Percentiles rank a stretch among this genome's conserved stretches.
Evolutionary conservation across 768 basidiomycete species (phyloP).

Genomic region (Suillus brevipes): DNA sequence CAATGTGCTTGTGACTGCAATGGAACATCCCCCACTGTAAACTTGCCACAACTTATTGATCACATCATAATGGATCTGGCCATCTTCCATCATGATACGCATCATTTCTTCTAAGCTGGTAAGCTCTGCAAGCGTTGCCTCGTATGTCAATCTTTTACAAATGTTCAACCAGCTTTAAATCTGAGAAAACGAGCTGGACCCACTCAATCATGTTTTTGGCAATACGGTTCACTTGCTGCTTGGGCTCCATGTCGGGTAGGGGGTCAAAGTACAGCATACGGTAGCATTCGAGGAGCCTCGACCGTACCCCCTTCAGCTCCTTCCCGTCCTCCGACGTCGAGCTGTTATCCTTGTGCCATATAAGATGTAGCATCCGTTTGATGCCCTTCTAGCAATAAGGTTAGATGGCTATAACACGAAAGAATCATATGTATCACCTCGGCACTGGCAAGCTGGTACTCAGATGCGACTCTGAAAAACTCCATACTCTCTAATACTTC

Average conservation of each 20-base stretch:
- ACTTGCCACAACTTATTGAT: constrained; percentile 94
- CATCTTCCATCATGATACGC: constrained; percentile 93
- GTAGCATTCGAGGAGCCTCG: constrained; percentile 87
- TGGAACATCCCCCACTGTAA: constrained; percentile 63
- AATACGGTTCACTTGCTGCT: constrained; percentile 88
- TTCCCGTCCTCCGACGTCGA: constrained; percentile 72
- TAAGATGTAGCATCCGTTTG: constrained; percentile 94
- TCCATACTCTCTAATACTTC: constrained; percentile 86
- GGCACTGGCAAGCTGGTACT: constrained; percentile 78
- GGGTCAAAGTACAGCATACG: constrained; percentile 86
- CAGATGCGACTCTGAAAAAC: constrained; percentile 81
- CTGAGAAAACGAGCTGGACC: constrained; percentile 22
- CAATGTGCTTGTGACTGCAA: background rate
- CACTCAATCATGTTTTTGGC: constrained; percentile 98
- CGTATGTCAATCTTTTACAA: constrained; percentile 73
- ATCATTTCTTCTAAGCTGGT: constrained; percentile 97
- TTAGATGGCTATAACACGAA: constrained; percentile 8
- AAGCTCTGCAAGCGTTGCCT: constrained; percentile 90
- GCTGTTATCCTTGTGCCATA: constrained; percentile 94
- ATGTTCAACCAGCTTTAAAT: constrained; percentile 5
- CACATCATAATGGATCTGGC: constrained; percentile 79
- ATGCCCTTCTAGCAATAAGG: constrained; percentile 64
- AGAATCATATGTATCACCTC: constrained; percentile 47
- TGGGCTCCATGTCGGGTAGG: constrained; percentile 67
- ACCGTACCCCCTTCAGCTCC: constrained; percentile 86